Evolutionary conservation across 768 basidiomycete genomes (phyloP).

Genomic region (Hortiboletus flavorubellus): DNA sequence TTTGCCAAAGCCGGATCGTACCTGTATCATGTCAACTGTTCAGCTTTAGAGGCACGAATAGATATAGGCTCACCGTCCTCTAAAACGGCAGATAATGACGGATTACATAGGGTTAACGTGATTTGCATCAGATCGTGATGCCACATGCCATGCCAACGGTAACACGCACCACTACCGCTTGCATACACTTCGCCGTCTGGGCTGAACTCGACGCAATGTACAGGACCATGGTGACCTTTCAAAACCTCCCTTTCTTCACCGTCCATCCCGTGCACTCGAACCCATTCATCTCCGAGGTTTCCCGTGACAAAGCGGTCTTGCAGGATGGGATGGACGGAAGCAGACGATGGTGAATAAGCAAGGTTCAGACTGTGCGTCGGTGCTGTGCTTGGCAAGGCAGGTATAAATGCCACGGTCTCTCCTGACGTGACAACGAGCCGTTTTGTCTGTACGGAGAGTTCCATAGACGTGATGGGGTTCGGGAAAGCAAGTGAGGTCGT

Average conservation of each 20-base stretch:
- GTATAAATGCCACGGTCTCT: constrained; percentile 89
- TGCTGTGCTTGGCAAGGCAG: constrained; percentile 58
- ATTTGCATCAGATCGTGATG: constrained; percentile 9
- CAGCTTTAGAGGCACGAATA: background rate
- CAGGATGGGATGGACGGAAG: constrained; percentile 87
- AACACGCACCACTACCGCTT: constrained; percentile 84
- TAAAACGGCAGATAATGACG: constrained; percentile 27
- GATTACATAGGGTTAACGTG: constrained; percentile 1
- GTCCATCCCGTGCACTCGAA: constrained; percentile 85
- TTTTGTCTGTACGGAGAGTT: constrained; percentile 76
- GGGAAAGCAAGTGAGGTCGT: constrained; percentile 71
- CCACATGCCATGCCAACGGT: constrained; percentile 2
- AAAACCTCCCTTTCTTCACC: constrained; percentile 89
- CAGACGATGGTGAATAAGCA: constrained; percentile 86
- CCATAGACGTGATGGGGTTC: constrained; percentile 90
- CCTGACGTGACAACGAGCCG: constrained; percentile 89
- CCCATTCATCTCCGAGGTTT: constrained; percentile 90
- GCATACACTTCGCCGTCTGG: constrained; percentile 98
- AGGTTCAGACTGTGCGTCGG: constrained; percentile 76
- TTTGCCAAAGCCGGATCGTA: constrained; percentile 96
- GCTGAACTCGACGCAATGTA: constrained; percentile 89
- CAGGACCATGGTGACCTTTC: constrained; percentile 97
- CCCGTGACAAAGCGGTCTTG: constrained; percentile 94
- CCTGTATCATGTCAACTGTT: constrained; percentile 41
- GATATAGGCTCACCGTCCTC: constrained; percentile 62